A percentile compares a stretch with the other conserved stretches of the same genome.
phyloP scores from a whole-genome alignment of 2,329 filamentous ascomycete genomes.

The Cladobotryum mycophilum region DNA sequence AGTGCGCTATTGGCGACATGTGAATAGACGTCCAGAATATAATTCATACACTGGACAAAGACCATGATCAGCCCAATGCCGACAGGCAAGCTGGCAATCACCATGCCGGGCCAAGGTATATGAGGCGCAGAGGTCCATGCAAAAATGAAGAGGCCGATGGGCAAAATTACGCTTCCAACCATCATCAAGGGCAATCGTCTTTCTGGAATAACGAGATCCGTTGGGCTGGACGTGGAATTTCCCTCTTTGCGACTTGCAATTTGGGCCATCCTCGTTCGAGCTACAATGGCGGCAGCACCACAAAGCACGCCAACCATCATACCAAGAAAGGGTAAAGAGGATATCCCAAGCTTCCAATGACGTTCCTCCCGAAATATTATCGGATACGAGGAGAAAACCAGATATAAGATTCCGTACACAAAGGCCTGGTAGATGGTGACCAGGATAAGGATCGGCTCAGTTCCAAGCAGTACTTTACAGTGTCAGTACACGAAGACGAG shows the following conservation, averaged over 20 bases:
- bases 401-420: constrained; percentile 45
- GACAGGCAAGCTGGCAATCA: constrained; percentile 9
- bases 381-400: constrained; percentile 49
- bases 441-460: constrained; percentile 6
- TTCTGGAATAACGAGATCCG: background rate
- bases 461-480: constrained; percentile 1
- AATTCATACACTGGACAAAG: constrained; percentile 35
- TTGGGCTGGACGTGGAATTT: background rate
- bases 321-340: constrained; percentile 5
- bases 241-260: background rate
- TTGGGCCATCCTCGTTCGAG: background rate
- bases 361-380: constrained; percentile 43
- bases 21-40: constrained; percentile 27
- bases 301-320: constrained; percentile 8
- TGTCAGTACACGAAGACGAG: background rate
- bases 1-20: constrained; percentile 26
- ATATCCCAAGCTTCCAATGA: constrained; percentile 27
- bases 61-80: background rate
- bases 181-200: constrained; percentile 6
- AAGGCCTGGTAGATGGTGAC: constrained; percentile 39
- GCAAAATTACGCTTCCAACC: constrained; percentile 5
- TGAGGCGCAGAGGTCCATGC: constrained; percentile 4
- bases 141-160: constrained; percentile 6
- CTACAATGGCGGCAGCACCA: constrained; percentile 5
- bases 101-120: constrained; percentile 27